A percentile compares a stretch with the other conserved stretches of the same genome.
phyloP scores from a whole-genome alignment of 2,329 filamentous ascomycete genomes.

The Talaromyces atroroseus region DNA sequence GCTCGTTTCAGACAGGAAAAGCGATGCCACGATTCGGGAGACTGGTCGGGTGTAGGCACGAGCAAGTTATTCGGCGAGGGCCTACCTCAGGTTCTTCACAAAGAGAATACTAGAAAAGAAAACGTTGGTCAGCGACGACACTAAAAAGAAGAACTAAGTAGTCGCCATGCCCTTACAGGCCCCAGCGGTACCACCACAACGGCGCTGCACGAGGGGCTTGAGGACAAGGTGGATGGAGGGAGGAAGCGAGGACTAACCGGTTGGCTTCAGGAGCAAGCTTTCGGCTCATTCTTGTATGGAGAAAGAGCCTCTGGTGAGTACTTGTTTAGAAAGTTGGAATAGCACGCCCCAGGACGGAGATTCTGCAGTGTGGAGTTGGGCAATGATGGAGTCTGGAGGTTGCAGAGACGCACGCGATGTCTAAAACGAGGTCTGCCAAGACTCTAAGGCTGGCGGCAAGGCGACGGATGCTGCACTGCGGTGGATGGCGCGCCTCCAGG shows the following conservation, averaged over 20 bases:
- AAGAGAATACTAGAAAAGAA: constrained; percentile 76
- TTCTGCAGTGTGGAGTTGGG: not conserved
- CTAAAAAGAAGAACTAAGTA: not conserved
- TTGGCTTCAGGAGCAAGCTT: constrained; percentile 99
- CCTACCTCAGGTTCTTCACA: constrained; percentile 97
- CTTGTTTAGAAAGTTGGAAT: constrained; percentile 15
- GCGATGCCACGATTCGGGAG: not conserved
- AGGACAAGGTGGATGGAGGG: constrained; percentile 14
- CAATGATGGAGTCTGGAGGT: not conserved
- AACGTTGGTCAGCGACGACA: not conserved
- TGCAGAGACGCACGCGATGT: constrained; percentile 1
- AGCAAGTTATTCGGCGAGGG: constrained; percentile 18
- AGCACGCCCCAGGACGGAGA: not conserved
- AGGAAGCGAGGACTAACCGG: constrained; percentile 63
- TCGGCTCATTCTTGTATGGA: constrained; percentile 38
- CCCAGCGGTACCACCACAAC: not conserved
- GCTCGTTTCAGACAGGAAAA: not conserved
- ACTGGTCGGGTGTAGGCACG: not conserved
- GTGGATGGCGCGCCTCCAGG: too few relatives aligned
- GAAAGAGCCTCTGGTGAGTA: not conserved
- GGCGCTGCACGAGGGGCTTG: constrained; percentile 8
- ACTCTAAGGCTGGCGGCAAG: constrained; percentile 10
- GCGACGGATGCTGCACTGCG: too few relatives aligned
- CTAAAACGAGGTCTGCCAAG: constrained; percentile 8
- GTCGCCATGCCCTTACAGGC: constrained; percentile 1